These are phyloP conservation scores for Bruguiera hainesii DNA, from an alignment of 441 rosid genomes.

Conservation along the genomic window DNA sequence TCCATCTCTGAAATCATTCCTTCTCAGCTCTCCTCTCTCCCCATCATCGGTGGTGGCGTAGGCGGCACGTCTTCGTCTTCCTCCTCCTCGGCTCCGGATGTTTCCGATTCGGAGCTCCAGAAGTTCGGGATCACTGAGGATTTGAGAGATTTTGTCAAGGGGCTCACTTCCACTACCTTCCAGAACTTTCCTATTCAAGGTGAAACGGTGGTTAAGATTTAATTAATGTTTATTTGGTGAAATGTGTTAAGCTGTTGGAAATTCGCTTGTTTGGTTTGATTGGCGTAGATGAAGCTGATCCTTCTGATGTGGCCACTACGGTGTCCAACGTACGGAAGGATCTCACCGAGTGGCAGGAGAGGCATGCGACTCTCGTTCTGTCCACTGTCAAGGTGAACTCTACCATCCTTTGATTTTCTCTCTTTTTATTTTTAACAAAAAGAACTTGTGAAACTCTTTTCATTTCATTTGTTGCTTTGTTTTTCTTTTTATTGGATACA, in stretches of 20 bases:
- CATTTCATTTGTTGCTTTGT: not conserved
- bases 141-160: conserved; percentile 56
- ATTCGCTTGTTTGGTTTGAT: not conserved
- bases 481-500: not conserved
- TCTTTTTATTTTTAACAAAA: not conserved
- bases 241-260: no score
- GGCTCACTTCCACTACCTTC: conserved; percentile 71
- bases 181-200: conserved; percentile 62
- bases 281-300: conserved; percentile 45
- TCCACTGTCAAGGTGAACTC: conserved; percentile 61
- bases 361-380: conserved; percentile 70
- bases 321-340: conserved; percentile 57
- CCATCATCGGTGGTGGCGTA: conserved; percentile 11
- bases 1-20: conserved; percentile 61
- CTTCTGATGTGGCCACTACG: conserved; percentile 29
- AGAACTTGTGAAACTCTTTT: no score
- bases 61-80: conserved; percentile 19
- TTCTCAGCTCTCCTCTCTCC: conserved; percentile 51
- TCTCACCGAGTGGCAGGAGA: conserved; percentile 87
- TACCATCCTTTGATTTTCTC: not conserved
- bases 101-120: conserved; percentile 32
- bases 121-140: conserved; percentile 63
- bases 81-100: conserved; percentile 23
- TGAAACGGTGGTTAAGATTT: not conserved
- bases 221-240: no score